A percentile compares a stretch with the other conserved stretches of the same genome.
Conservation (phyloP, 2,329 filamentous ascomycete species). For the Hypoxylon sp. region DNA sequence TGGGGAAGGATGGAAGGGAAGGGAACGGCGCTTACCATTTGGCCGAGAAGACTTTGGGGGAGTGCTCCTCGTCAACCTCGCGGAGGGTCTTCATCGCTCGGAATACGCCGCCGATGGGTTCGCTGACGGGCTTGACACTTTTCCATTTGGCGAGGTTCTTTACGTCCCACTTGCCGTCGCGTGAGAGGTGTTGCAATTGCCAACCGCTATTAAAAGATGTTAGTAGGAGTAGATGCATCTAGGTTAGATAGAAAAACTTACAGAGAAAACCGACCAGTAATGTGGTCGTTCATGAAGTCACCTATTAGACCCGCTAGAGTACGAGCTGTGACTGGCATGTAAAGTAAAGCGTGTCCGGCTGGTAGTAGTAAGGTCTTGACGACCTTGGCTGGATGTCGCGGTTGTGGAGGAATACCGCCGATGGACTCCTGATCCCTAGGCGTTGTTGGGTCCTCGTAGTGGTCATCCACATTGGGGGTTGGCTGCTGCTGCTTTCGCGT, state of each 20-base stretch:
- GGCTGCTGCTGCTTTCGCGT: slow-evolving; percentile 46
- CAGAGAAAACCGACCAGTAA: slow-evolving; percentile 83
- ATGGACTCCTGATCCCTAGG: slow-evolving; percentile 62
- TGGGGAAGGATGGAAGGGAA: no score
- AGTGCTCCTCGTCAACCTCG: slow-evolving; percentile 88
- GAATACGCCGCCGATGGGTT: slow-evolving; percentile 83
- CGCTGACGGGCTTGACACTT: slow-evolving; percentile 81
- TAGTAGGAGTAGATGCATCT: not conserved
- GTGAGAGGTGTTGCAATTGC: slow-evolving; percentile 91
- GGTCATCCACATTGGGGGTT: slow-evolving; percentile 46
- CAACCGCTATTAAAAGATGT: slow-evolving; percentile 68
- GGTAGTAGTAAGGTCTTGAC: slow-evolving; percentile 81
- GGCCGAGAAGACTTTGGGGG: slow-evolving; percentile 76
- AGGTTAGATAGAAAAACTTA: slow-evolving; percentile 36
- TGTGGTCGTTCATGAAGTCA: slow-evolving; percentile 80
- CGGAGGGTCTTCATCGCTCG: slow-evolving; percentile 93
- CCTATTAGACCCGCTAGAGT: slow-evolving; percentile 85
- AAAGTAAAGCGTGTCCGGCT: slow-evolving; percentile 85
- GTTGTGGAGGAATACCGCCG: slow-evolving; percentile 63
- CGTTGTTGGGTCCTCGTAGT: slow-evolving; percentile 61
- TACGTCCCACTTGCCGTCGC: slow-evolving; percentile 96
- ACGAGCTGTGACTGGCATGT: slow-evolving; percentile 81
- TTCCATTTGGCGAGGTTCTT: slow-evolving; percentile 97
- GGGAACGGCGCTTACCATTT: slow-evolving; percentile 49
- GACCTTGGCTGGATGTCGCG: slow-evolving; percentile 64